Percentiles rank a stretch among this genome's conserved stretches.
These are phyloP conservation scores for Aspergillus ellipticus DNA, from an alignment of 495 filamentous ascomycete species.

Conservation along the genomic window DNA sequence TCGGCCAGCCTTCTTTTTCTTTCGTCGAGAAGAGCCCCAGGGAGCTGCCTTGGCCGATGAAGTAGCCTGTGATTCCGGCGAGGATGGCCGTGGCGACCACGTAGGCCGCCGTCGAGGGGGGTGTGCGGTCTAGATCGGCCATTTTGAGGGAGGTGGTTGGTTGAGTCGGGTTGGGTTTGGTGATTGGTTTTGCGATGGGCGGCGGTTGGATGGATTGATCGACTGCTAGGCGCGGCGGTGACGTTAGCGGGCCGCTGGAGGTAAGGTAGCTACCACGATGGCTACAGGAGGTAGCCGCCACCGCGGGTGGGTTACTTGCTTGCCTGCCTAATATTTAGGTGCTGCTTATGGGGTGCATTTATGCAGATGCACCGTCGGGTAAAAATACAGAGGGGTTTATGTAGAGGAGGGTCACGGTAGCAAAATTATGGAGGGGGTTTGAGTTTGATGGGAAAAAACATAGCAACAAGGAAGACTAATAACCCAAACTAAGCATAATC, in stretches of 20 bases:
- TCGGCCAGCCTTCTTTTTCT: slow-evolving; percentile 46
- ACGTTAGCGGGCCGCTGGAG: not conserved
- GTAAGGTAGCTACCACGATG: no score
- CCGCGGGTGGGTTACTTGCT: no score
- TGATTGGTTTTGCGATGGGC: slow-evolving; percentile 1
- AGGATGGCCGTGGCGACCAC: slow-evolving; percentile 63
- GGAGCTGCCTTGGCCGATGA: slow-evolving; percentile 51
- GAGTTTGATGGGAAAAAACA: not conserved
- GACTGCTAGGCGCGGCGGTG: not conserved
- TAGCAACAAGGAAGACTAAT: not conserved
- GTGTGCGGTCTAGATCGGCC: slow-evolving; percentile 37
- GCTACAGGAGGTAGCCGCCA: no score
- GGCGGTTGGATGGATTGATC: not conserved
- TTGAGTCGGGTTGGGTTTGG: not conserved
- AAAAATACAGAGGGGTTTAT: no score
- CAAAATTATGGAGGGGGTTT: slow-evolving; percentile 1
- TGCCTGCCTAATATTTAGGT: not conserved
- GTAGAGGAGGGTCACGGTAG: not conserved
- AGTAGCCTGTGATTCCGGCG: slow-evolving; percentile 63
- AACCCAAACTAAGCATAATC: slow-evolving; percentile 17
- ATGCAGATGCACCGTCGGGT: not conserved
- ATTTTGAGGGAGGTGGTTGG: slow-evolving; percentile 26
- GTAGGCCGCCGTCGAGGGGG: slow-evolving; percentile 47
- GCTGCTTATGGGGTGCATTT: not conserved
- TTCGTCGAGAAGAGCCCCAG: slow-evolving; percentile 42